Evolutionary conservation across 2,329 filamentous ascomycete species (phyloP).

Genomic region (Fusarium chaquense): DNA sequence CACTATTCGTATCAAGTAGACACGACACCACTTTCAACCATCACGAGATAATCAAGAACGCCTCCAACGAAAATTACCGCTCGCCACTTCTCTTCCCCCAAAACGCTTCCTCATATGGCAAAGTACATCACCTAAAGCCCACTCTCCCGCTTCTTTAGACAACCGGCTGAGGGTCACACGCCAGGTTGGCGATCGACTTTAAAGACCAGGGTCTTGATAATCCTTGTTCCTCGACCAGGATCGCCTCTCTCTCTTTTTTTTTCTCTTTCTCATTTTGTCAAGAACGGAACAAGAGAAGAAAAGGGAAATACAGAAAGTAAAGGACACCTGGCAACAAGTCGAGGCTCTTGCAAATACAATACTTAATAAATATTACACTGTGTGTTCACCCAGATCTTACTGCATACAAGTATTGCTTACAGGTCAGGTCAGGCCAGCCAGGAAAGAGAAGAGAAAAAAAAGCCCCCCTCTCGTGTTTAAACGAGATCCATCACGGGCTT

Average conservation of each 20-base stretch:
- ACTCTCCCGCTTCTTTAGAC: constrained; percentile 40
- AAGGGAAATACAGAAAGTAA: constrained; percentile 4
- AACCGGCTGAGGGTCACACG: constrained; percentile 42
- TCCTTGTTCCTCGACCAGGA: constrained; percentile 23
- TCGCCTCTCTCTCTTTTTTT: not conserved
- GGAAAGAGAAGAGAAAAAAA: not conserved
- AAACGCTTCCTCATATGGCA: constrained; percentile 38
- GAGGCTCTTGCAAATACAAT: constrained; percentile 19
- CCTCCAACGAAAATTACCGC: constrained; percentile 2
- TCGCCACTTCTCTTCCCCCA: constrained; percentile 27
- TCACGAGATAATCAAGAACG: constrained; percentile 23
- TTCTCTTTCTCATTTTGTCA: not conserved
- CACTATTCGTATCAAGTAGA: constrained; percentile 6
- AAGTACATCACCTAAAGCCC: constrained; percentile 32
- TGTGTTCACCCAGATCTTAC: constrained; percentile 11
- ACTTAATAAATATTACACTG: constrained; percentile 3
- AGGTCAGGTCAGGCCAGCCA: constrained; percentile 24
- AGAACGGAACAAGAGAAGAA: not conserved
- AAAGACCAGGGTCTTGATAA: constrained; percentile 35
- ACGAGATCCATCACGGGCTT: constrained; percentile 42
- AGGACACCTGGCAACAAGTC: constrained; percentile 21
- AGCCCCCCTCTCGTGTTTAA: constrained; percentile 36
- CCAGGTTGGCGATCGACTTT: constrained; percentile 31
- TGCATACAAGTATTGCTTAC: constrained; percentile 42
- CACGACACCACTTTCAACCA: not conserved